These are phyloP conservation scores for Trichoderma erinaceum DNA, from an alignment of 495 filamentous ascomycete species.

Conservation along the genomic window DNA sequence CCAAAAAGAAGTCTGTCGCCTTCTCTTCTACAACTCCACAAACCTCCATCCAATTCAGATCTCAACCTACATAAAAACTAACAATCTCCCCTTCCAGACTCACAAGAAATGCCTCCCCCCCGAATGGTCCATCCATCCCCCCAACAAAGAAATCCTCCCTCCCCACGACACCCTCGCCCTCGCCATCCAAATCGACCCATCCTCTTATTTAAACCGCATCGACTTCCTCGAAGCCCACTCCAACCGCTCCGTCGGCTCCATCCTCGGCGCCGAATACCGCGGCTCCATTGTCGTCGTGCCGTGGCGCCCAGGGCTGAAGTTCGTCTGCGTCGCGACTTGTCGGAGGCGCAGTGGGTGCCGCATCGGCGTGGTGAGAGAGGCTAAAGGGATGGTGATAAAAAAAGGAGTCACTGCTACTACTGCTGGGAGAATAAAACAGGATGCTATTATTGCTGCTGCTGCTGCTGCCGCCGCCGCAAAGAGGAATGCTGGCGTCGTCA, in stretches of 20 bases:
- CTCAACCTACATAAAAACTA: neutral
- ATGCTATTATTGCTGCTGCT: neutral
- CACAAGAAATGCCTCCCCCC: neutral
- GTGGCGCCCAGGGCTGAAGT: conserved; percentile 1
- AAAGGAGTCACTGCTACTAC: neutral
- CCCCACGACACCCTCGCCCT: conserved; percentile 1
- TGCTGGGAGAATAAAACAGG: neutral
- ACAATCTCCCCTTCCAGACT: neutral
- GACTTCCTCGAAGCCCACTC: neutral
- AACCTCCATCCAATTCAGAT: neutral
- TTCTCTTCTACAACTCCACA: neutral
- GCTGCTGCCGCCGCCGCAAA: neutral
- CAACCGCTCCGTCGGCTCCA: conserved; percentile 5
- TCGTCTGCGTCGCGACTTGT: neutral
- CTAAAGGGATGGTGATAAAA: neutral
- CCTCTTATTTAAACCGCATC: neutral
- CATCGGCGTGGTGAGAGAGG: neutral
- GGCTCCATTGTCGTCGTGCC: conserved; percentile 7
- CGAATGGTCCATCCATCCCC: neutral
- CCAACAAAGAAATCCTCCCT: conserved; percentile 1
- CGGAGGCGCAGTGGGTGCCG: neutral
- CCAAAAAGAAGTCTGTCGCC: neutral
- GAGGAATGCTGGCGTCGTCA: no score
- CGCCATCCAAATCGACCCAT: conserved; percentile 3
- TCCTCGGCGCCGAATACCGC: conserved; percentile 2